phyloP scores from a whole-genome alignment of 139 green algal genomes.

The Chlorella sp. region DNA sequence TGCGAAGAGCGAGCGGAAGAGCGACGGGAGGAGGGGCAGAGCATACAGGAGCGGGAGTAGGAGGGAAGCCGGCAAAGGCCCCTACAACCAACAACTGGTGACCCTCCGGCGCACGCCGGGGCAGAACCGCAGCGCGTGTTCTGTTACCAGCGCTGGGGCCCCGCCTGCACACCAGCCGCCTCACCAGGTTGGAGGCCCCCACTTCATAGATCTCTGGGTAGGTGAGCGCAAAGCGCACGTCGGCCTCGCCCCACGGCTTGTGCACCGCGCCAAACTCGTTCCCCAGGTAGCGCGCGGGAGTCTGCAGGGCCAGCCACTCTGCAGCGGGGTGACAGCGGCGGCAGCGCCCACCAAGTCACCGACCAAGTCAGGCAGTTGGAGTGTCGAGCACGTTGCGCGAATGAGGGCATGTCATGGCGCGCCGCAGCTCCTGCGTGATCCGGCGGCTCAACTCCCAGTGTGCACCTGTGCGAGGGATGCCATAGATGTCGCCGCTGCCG shows the following conservation, averaged over 20 bases:
- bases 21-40: background rate
- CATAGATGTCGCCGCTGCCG: slow-evolving; percentile 48
- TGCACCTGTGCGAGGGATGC: slow-evolving; percentile 47
- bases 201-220: slow-evolving; percentile 80
- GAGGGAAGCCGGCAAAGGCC: background rate
- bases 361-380: too few relatives aligned
- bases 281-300: slow-evolving; percentile 70
- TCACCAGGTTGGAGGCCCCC: slow-evolving; percentile 68
- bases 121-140: too few relatives aligned
- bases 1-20: slow-evolving; percentile 59
- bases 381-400: too few relatives aligned
- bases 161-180: too few relatives aligned
- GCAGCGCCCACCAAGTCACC: too few relatives aligned
- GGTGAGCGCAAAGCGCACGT: slow-evolving; percentile 71
- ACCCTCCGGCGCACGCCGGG: too few relatives aligned
- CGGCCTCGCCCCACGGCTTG: slow-evolving; percentile 64
- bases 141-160: too few relatives aligned
- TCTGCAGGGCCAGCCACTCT: slow-evolving; percentile 50
- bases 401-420: too few relatives aligned
- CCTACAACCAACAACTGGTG: too few relatives aligned
- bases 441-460: too few relatives aligned
- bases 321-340: too few relatives aligned
- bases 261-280: slow-evolving; percentile 82
- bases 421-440: too few relatives aligned
- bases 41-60: background rate